These are phyloP conservation scores for Gorgonomyces haynaldii DNA, from an alignment of 192 early-diverging fungal species.

Conservation along the genomic window DNA sequence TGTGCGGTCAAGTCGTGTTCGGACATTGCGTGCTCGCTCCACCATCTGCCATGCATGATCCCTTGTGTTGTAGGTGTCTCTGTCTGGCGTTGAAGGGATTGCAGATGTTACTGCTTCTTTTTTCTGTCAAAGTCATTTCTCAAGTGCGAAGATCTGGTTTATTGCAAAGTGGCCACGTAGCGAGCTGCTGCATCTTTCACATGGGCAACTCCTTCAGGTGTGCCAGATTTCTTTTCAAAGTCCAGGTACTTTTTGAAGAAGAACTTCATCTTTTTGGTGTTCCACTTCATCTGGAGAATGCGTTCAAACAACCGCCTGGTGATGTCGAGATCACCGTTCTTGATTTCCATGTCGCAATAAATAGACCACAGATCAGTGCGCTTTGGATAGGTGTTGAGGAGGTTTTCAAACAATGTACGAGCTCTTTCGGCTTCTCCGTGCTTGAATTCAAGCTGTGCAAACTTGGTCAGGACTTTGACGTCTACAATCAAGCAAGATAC, in stretches of 20 bases:
- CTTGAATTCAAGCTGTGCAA: conserved; percentile 97
- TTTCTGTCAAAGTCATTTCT: too few relatives aligned
- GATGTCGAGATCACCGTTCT: conserved; percentile 53
- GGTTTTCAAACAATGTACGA: conserved; percentile 93
- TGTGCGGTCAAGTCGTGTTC: too few relatives aligned
- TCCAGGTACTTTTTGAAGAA: conserved; percentile 97
- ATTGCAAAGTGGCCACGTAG: conserved; percentile 55
- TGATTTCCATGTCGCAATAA: conserved; percentile 94
- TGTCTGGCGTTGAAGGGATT: too few relatives aligned
- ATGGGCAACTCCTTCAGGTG: conserved; percentile 63
- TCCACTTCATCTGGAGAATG: conserved; percentile 75
- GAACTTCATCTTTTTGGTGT: conserved; percentile 98
- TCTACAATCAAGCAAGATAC: conserved; percentile 42
- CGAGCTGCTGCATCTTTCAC: conserved; percentile 80
- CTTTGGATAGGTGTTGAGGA: conserved; percentile 87
- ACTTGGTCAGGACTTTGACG: conserved; percentile 85
- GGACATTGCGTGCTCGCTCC: too few relatives aligned
- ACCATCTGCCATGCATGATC: too few relatives aligned
- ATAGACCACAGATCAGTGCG: conserved; percentile 91
- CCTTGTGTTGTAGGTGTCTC: too few relatives aligned
- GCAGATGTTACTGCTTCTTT: too few relatives aligned
- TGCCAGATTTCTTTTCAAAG: conserved; percentile 84
- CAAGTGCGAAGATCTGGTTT: too few relatives aligned
- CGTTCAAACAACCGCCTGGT: conserved; percentile 76
- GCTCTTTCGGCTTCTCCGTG: conserved; percentile 89